Conservation (phyloP, 306 rosid genomes). For the Vigna trinervia region DNA sequence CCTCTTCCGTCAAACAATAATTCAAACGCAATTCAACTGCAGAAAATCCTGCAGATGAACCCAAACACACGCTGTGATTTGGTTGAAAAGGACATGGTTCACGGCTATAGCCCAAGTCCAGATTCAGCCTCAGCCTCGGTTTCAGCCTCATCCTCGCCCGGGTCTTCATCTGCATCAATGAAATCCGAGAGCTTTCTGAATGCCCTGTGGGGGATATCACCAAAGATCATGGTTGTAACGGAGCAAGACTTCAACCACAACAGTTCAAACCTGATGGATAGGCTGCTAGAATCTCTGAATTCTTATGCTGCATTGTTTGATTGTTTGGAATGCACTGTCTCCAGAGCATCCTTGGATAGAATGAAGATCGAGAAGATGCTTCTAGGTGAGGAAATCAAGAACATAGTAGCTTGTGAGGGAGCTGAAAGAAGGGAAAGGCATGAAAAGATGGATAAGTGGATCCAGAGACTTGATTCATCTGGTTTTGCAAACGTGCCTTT, state of each 20-base stretch:
- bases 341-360: slow-evolving; percentile 82
- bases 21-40: slow-evolving; percentile 59
- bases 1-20: slow-evolving; percentile 49
- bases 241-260: slow-evolving; percentile 91
- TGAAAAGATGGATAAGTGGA: slow-evolving; percentile 82
- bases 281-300: slow-evolving; percentile 76
- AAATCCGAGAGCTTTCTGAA: slow-evolving; percentile 71
- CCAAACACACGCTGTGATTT: slow-evolving; percentile 67
- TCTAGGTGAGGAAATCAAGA: slow-evolving; percentile 86
- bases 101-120: slow-evolving; percentile 72
- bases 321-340: slow-evolving; percentile 81
- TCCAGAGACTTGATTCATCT: slow-evolving; percentile 68
- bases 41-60: slow-evolving; percentile 54
- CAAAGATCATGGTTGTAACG: slow-evolving; percentile 78
- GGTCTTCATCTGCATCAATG: slow-evolving; percentile 47
- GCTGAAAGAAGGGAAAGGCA: slow-evolving; percentile 84
- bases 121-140: slow-evolving; percentile 61
- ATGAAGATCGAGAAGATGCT: slow-evolving; percentile 88
- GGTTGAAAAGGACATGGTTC: slow-evolving; percentile 68
- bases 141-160: slow-evolving; percentile 67
- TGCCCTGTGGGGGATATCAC: slow-evolving; percentile 79
- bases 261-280: slow-evolving; percentile 81
- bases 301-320: slow-evolving; percentile 88
- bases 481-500: slow-evolving; percentile 69
- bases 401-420: slow-evolving; percentile 91